Evolutionary conservation across 2,329 filamentous ascomycete genomes (phyloP).

Genomic region (Aspergillus sp.): DNA sequence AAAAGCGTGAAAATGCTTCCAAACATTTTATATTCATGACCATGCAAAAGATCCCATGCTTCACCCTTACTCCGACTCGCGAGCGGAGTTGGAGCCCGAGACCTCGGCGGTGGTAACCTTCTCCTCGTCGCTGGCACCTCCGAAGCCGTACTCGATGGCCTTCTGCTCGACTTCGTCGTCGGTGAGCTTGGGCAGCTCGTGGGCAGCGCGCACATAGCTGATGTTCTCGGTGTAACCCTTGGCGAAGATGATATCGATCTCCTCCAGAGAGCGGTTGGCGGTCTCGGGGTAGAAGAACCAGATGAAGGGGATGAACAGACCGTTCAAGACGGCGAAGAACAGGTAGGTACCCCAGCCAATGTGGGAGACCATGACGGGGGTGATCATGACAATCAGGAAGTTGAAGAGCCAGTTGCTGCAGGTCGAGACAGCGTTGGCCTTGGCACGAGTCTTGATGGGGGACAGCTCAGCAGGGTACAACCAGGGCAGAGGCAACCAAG

Average conservation of each 20-base stretch:
- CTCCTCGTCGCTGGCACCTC: constrained; percentile 24
- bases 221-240: constrained; percentile 48
- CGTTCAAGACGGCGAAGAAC: constrained; percentile 47
- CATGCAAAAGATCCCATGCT: not conserved
- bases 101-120: constrained; percentile 23
- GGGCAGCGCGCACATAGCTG: constrained; percentile 38
- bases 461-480: constrained; percentile 54
- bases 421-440: constrained; percentile 58
- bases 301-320: constrained; percentile 53
- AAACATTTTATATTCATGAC: no score
- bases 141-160: constrained; percentile 36
- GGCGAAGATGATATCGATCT: constrained; percentile 49
- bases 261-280: constrained; percentile 46
- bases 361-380: constrained; percentile 42
- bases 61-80: constrained; percentile 18
- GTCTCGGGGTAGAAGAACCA: constrained; percentile 59
- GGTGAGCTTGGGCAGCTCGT: constrained; percentile 35
- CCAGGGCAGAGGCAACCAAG: constrained; percentile 66
- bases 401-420: constrained; percentile 60
- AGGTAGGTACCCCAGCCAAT: constrained; percentile 48
- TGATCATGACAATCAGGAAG: constrained; percentile 57
- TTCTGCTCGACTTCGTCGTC: constrained; percentile 39
- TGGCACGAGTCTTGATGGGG: constrained; percentile 57
- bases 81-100: constrained; percentile 12
- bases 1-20: no score